Evolutionary conservation across 2,329 filamentous ascomycete species (phyloP), one percentile per base, ranked within the genome.

Genomic region (Exophiala lecanii-corni): DNA sequence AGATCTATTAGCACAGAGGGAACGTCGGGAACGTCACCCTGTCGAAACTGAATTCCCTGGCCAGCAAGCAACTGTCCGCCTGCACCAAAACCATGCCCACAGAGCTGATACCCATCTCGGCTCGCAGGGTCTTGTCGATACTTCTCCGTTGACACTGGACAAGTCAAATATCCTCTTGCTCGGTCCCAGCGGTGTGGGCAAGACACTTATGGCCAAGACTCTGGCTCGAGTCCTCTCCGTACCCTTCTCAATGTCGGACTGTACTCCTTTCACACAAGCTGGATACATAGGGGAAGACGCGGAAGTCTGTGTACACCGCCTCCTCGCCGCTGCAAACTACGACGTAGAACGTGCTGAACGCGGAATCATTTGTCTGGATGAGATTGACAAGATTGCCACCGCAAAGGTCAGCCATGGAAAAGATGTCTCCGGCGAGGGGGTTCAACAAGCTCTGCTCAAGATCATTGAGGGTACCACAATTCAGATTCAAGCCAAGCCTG

Each of bases 201-300:
- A 98, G 69, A 98, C 92, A 0, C 81, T 97, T 49, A 97, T 98
- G 68, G 78, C 56, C 40, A 94, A 89, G 65, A 97, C 91, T 0
- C 70, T 97, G 28, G 92, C 91, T 55, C 84, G 89, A 58, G 84
- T 92, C 39, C 77, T 98, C n/a, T 91, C 92, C 48, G 89, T 97
- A 0, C 92, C 92, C 0, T 94, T 96, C 59, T 89, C 86, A 50
- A 95, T 95, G 65, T 91, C 87, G 49, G 91, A 97, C 65, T 97
- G 91, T 64, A 96, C 92, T 38, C 86, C 89, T 4, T 89, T 97
- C 52, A 97, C 91, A 0, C 91, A 96, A 67, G 91, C 91, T 3
- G 91, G 92, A 18, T 98, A 98, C 58, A 96, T 98, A 55, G 92
- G 92, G 20, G 91, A 97, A 60, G 92, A 98, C 61, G 91, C 91